These are phyloP conservation scores for Microbotryomycetes sp. DNA, from an alignment of 1,284 basidiomycete species.

Conservation along the genomic window DNA sequence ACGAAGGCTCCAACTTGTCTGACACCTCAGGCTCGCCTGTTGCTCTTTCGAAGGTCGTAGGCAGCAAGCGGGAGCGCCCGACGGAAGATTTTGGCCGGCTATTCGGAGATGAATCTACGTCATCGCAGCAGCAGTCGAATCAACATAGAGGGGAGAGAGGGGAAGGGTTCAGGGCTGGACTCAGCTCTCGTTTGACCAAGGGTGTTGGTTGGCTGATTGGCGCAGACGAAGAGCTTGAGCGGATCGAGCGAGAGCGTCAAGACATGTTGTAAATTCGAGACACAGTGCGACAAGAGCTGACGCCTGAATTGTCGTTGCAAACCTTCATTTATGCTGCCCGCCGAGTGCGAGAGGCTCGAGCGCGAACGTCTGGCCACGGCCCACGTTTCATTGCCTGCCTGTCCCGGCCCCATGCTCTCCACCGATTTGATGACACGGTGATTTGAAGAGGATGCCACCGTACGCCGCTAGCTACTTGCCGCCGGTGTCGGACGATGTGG, in stretches of 20 bases:
- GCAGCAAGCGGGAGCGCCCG: neutral
- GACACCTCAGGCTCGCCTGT: too few species aligned
- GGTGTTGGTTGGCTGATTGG: constrained; percentile 83
- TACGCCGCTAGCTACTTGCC: constrained; percentile 16
- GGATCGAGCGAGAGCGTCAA: constrained; percentile 1
- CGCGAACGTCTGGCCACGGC: too few species aligned
- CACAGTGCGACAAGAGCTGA: too few species aligned
- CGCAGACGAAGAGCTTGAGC: constrained; percentile 48
- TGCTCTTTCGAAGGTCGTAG: too few species aligned
- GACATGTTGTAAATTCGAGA: neutral
- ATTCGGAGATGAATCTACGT: neutral
- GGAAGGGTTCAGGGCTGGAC: constrained; percentile 42
- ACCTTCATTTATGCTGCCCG: neutral
- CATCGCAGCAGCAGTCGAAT: neutral
- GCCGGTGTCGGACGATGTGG: neutral
- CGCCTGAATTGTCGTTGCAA: neutral
- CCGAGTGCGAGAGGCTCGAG: neutral
- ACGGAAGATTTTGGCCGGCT: neutral
- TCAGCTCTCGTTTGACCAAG: constrained; percentile 58
- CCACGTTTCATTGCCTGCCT: too few species aligned
- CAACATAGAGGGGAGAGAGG: constrained; percentile 40
- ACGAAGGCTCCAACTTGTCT: too few species aligned
- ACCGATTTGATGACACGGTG: neutral
- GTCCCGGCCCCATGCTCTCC: too few species aligned
- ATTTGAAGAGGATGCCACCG: constrained; percentile 7